These are phyloP conservation scores for Sanghuangporus sanghuang DNA, from an alignment of 1,284 basidiomycete genomes.

Conservation along the genomic window DNA sequence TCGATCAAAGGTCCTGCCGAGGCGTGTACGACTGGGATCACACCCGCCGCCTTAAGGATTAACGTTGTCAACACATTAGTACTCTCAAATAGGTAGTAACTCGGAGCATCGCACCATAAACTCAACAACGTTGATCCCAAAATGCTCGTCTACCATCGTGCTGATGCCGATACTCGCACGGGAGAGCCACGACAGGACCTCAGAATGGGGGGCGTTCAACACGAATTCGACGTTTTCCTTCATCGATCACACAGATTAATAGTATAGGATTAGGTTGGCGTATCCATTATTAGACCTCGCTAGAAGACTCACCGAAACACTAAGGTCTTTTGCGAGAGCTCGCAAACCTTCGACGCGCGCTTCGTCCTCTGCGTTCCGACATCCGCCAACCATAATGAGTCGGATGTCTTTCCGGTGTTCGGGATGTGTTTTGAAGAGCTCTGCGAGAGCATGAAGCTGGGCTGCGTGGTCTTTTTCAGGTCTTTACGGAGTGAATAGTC, in stretches of 20 bases:
- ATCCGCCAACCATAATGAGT: constrained; percentile 80
- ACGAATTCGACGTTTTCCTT: constrained; percentile 74
- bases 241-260: background rate
- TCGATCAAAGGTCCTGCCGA: constrained; percentile 91
- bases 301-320: constrained; percentile 48
- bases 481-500: constrained; percentile 30
- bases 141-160: constrained; percentile 99
- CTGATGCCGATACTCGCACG: constrained; percentile 82
- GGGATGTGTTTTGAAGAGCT: constrained; percentile 57
- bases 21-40: constrained; percentile 89
- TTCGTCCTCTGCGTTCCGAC: constrained; percentile 74
- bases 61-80: background rate
- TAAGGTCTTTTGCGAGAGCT: constrained; percentile 55
- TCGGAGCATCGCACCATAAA: constrained; percentile 77
- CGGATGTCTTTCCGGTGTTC: constrained; percentile 45
- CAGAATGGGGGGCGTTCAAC: constrained; percentile 78
- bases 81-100: background rate
- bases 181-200: constrained; percentile 66
- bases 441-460: constrained; percentile 71
- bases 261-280: background rate
- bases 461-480: constrained; percentile 93
- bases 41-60: constrained; percentile 74
- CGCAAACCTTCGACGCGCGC: constrained; percentile 62
- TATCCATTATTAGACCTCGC: background rate
- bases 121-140: constrained; percentile 97